Percentiles rank a stretch among this genome's conserved stretches.
Conservation (phyloP, 169 alveolate species). For the Plasmodium inui region DNA sequence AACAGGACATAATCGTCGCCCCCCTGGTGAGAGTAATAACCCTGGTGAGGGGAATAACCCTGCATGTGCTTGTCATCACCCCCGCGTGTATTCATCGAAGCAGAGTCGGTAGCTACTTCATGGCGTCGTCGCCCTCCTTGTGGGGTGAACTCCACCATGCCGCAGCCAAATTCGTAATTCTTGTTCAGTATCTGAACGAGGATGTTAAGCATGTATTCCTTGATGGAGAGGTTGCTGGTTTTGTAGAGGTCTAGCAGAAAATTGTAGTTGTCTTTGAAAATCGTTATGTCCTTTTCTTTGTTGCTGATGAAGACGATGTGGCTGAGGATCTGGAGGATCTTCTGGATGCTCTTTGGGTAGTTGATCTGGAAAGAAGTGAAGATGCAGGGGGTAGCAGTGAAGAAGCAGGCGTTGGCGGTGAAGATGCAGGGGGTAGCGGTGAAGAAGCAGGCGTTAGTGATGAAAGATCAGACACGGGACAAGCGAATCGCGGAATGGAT, state of each 20-base stretch:
- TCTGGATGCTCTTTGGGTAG: conserved; percentile 39
- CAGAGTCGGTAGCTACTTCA: background rate
- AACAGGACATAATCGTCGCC: conserved; percentile 48
- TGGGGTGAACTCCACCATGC: background rate
- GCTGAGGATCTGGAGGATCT: conserved; percentile 45
- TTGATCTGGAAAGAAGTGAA: background rate
- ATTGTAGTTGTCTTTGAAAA: conserved; percentile 57
- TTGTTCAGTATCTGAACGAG: conserved; percentile 55
- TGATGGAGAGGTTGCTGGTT: conserved; percentile 37
- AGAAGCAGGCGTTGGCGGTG: background rate
- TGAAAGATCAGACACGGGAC: background rate
- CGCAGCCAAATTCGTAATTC: conserved; percentile 14
- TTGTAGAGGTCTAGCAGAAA: conserved; percentile 47
- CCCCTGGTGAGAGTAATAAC: background rate
- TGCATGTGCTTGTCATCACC: background rate
- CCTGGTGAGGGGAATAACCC: background rate
- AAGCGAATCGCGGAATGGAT: background rate
- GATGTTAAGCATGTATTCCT: conserved; percentile 41
- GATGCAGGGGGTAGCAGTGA: background rate
- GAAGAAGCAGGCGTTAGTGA: background rate
- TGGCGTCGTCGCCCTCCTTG: background rate
- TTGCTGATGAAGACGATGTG: conserved; percentile 57
- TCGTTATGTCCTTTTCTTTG: conserved; percentile 49
- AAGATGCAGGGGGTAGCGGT: background rate
- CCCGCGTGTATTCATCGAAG: background rate